Conservation (phyloP, 1,284 basidiomycete species). For the Ceratorhiza oryzae-sativae region DNA sequence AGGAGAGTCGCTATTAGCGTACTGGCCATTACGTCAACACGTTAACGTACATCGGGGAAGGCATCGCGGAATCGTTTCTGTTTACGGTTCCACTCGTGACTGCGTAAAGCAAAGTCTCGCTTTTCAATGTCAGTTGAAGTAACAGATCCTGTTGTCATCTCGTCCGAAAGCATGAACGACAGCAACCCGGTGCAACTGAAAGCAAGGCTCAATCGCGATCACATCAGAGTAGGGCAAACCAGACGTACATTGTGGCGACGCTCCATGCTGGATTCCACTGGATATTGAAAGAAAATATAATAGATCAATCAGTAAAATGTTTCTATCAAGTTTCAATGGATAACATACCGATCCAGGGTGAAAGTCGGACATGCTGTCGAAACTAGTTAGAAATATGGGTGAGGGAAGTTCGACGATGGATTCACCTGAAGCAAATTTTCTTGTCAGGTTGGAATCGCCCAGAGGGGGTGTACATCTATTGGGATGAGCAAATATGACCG, state of each 20-base stretch:
- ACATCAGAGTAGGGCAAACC: background rate
- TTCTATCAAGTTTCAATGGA: background rate
- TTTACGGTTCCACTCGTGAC: slow-evolving; percentile 84
- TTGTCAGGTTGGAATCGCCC: slow-evolving; percentile 92
- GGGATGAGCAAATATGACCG: slow-evolving; percentile 38
- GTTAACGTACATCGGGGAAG: slow-evolving; percentile 76
- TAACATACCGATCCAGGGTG: slow-evolving; percentile 83
- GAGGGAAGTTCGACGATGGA: background rate
- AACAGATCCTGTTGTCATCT: slow-evolving; percentile 94
- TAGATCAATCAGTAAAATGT: background rate
- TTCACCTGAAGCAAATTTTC: slow-evolving; percentile 82
- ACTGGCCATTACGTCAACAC: background rate
- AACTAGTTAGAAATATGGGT: background rate
- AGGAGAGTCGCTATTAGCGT: slow-evolving; percentile 27
- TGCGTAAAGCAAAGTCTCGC: slow-evolving; percentile 74
- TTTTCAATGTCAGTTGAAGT: slow-evolving; percentile 84
- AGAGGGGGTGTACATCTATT: slow-evolving; percentile 95
- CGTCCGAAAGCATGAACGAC: slow-evolving; percentile 95
- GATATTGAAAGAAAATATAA: background rate
- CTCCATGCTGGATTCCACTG: slow-evolving; percentile 95
- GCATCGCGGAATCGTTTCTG: slow-evolving; percentile 84
- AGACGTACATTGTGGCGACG: slow-evolving; percentile 84
- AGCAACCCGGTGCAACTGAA: slow-evolving; percentile 88
- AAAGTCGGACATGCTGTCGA: slow-evolving; percentile 86
- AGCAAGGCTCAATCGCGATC: slow-evolving; percentile 17